Percentiles rank a stretch among this genome's conserved stretches.
Conservation (phyloP, 2,329 filamentous ascomycete species). For the Pezicula rhizophila region DNA sequence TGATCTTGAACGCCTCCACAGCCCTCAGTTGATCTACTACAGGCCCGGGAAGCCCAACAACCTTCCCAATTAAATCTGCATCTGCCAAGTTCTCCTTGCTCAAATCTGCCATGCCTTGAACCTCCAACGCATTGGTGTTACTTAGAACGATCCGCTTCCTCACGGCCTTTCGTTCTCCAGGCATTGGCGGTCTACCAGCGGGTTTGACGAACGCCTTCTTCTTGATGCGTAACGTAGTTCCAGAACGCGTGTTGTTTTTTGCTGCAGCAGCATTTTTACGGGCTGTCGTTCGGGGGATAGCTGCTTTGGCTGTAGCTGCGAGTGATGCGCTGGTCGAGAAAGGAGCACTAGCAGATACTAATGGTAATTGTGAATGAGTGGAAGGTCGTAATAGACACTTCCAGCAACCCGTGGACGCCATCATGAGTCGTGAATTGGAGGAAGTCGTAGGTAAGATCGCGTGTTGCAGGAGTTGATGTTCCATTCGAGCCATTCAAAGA, state of each 20-base stretch:
- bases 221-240: slow-evolving; percentile 30
- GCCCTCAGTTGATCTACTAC: slow-evolving; percentile 75
- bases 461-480: not conserved
- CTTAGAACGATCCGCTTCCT: slow-evolving; percentile 86
- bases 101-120: slow-evolving; percentile 61
- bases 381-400: slow-evolving; percentile 48
- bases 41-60: slow-evolving; percentile 62
- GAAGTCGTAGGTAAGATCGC: not conserved
- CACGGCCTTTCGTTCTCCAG: slow-evolving; percentile 80
- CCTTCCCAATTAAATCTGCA: slow-evolving; percentile 52
- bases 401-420: slow-evolving; percentile 54
- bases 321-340: slow-evolving; percentile 26
- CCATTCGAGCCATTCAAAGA: not conserved
- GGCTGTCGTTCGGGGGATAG: slow-evolving; percentile 20
- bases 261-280: slow-evolving; percentile 13
- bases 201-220: slow-evolving; percentile 35
- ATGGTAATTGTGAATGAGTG: slow-evolving; percentile 31
- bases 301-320: slow-evolving; percentile 11
- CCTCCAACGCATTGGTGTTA: slow-evolving; percentile 86
- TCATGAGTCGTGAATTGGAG: slow-evolving; percentile 23
- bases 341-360: slow-evolving; percentile 32
- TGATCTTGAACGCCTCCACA: slow-evolving; percentile 85
- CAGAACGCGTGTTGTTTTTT: slow-evolving; percentile 6
- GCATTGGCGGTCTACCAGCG: slow-evolving; percentile 48
- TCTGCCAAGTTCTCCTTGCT: slow-evolving; percentile 47